phyloP scores from a whole-genome alignment of 202 grass and related monocot genomes.

The Eragrostis tef region DNA sequence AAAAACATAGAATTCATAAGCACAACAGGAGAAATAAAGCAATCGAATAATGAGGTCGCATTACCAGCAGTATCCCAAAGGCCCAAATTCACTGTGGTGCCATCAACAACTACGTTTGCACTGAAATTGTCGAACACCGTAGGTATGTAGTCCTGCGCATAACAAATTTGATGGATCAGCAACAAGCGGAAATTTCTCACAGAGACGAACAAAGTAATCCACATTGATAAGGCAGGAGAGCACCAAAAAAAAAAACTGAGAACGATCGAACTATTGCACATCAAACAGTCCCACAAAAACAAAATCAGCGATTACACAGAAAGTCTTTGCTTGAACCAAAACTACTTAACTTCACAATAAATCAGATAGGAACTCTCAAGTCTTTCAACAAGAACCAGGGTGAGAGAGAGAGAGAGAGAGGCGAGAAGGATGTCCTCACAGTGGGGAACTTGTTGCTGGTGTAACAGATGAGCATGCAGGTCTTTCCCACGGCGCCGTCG shows the following conservation, averaged over 20 bases:
- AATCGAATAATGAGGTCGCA: conserved; percentile 11
- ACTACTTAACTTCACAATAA: conserved; percentile 37
- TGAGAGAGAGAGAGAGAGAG: background rate
- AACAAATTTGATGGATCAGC: conserved; percentile 22
- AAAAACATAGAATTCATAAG: conserved; percentile 19
- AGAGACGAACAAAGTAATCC: conserved; percentile 5
- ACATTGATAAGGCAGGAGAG: conserved; percentile 5
- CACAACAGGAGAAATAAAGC: background rate
- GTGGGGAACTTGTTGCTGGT: conserved; percentile 80
- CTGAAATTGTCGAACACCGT: conserved; percentile 99
- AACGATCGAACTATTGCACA: conserved; percentile 25
- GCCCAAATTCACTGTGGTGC: conserved; percentile 87
- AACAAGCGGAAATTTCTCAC: background rate
- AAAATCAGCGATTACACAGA: conserved; percentile 47
- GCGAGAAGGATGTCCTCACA: conserved; percentile 23
- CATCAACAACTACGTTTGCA: conserved; percentile 83
- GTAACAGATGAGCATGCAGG: conserved; percentile 85
- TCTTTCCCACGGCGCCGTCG: conserved; percentile 78
- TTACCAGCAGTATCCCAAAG: conserved; percentile 98
- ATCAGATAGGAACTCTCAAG: background rate
- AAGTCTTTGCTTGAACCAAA: conserved; percentile 30
- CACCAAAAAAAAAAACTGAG: background rate
- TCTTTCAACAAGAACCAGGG: conserved; percentile 27
- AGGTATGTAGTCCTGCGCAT: conserved; percentile 82
- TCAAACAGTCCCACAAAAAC: background rate